phyloP scores from a whole-genome alignment of 495 filamentous ascomycete genomes.

The Astrothelium macrocarpum region DNA sequence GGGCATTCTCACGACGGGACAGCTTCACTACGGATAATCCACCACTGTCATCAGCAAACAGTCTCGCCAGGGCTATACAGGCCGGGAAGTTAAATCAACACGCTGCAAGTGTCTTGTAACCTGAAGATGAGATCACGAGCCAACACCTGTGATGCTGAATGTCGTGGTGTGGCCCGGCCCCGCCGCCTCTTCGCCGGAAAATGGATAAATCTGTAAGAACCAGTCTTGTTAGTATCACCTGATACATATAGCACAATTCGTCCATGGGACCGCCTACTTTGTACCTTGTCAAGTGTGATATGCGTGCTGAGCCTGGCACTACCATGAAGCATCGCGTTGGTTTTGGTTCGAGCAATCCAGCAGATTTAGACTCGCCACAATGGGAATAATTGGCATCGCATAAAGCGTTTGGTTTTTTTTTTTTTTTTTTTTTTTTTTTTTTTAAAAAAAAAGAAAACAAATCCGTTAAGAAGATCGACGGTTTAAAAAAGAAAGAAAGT shows the following conservation, averaged over 20 bases:
- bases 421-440: too few species aligned
- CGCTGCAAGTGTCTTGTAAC: constrained; percentile 1
- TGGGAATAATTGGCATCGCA: neutral
- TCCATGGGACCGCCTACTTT: neutral
- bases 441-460: too few species aligned
- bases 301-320: constrained; percentile 3
- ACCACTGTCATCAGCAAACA: constrained; percentile 2
- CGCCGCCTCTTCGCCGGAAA: constrained; percentile 3
- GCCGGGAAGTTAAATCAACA: neutral
- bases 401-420: neutral
- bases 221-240: constrained; percentile 2
- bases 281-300: neutral
- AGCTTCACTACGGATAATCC: neutral
- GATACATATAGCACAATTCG: neutral
- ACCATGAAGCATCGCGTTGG: neutral
- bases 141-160: neutral
- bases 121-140: constrained; percentile 1
- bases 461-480: too few species aligned
- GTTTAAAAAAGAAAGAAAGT: too few species aligned
- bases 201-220: neutral
- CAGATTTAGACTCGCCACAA: neutral
- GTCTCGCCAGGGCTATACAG: neutral
- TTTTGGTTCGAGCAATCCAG: neutral
- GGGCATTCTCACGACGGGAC: neutral
- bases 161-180: neutral